phyloP scores from a whole-genome alignment of 2,329 filamentous ascomycete species.

The Exutisphaerella laricina region DNA sequence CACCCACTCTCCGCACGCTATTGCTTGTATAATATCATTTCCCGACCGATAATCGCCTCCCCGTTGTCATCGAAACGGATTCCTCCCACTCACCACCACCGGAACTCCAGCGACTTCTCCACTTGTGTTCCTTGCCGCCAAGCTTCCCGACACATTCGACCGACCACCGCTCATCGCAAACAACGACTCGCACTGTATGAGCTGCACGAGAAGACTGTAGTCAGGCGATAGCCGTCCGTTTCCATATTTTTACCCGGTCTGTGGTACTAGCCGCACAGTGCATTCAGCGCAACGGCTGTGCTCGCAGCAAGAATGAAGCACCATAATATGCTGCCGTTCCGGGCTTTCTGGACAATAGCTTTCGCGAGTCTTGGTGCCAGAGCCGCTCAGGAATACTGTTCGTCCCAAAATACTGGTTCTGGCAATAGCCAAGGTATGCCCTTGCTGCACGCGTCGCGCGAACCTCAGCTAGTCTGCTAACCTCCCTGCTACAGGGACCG shows the following conservation, averaged over 20 bases:
- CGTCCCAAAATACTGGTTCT: slow-evolving; percentile 40
- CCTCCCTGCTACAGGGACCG: slow-evolving; percentile 26
- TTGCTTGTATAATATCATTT: background rate
- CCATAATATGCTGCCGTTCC: slow-evolving; percentile 28
- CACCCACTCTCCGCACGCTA: background rate
- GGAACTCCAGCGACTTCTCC: slow-evolving; percentile 1
- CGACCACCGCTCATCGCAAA: background rate
- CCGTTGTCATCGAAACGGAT: slow-evolving; percentile 1
- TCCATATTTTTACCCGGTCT: slow-evolving; percentile 9
- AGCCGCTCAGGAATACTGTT: slow-evolving; percentile 40
- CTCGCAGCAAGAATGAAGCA: slow-evolving; percentile 11
- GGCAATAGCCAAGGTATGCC: slow-evolving; percentile 34
- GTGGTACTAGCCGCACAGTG: slow-evolving; percentile 2
- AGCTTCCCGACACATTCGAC: slow-evolving; percentile 8
- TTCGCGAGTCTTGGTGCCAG: slow-evolving; percentile 15
- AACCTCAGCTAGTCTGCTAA: slow-evolving; percentile 4
- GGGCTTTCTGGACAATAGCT: slow-evolving; percentile 16
- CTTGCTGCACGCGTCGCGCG: slow-evolving; percentile 6
- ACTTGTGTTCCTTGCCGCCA: slow-evolving; percentile 12
- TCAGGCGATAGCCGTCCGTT: slow-evolving; percentile 11
- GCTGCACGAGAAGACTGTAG: slow-evolving; percentile 7
- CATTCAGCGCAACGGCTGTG: slow-evolving; percentile 5
- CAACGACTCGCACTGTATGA: slow-evolving; percentile 12
- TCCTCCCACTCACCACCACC: background rate
- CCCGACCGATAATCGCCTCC: background rate